phyloP scores from a whole-genome alignment of 257 asterid genomes.

The Nicotiana sylvestris region DNA sequence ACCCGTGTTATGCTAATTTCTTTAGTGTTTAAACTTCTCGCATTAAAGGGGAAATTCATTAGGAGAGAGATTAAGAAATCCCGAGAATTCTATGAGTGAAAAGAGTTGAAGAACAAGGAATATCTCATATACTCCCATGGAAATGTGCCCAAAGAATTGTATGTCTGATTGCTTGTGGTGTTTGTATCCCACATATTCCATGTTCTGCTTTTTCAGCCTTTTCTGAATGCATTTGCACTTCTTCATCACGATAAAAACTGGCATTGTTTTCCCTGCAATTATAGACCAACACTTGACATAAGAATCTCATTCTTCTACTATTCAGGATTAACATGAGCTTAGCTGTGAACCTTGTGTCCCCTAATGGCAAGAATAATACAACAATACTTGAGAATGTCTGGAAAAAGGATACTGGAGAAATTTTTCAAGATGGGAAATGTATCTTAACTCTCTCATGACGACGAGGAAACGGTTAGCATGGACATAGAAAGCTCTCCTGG shows the following conservation, averaged over 20 bases:
- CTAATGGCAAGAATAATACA: neutral
- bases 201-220: neutral
- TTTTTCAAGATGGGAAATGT: neutral
- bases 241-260: neutral
- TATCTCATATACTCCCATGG: neutral
- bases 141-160: neutral
- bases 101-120: constrained; percentile 10
- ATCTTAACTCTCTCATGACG: neutral
- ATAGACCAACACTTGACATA: neutral
- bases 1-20: neutral
- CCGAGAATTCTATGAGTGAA: neutral
- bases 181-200: neutral
- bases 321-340: neutral
- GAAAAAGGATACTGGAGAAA: neutral
- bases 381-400: neutral
- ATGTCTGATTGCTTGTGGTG: neutral
- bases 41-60: neutral
- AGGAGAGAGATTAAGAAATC: neutral
- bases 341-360: neutral
- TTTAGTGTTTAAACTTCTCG: neutral
- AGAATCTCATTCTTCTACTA: neutral
- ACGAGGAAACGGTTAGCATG: neutral
- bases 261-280: neutral
- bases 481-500: neutral
- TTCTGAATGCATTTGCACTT: neutral